Evolutionary conservation across 75 land plant genomes (phyloP).

Genomic region (Ceratopteris richardii): DNA sequence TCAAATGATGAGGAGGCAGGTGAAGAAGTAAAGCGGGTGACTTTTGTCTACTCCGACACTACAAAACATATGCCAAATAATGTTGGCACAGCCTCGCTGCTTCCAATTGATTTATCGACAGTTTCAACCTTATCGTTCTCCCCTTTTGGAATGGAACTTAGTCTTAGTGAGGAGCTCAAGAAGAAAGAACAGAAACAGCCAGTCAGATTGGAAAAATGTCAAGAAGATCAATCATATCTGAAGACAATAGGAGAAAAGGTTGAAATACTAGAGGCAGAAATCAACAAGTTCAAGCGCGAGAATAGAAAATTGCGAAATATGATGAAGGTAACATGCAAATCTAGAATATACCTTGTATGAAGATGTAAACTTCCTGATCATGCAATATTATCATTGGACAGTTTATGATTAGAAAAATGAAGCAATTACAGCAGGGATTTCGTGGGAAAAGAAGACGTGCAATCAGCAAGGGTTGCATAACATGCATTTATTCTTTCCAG

Average conservation of each 20-base stretch:
- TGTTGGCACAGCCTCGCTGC: too few relatives aligned
- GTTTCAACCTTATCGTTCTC: too few relatives aligned
- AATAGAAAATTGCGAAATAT: neutral
- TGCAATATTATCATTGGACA: neutral
- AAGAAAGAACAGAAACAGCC: too few relatives aligned
- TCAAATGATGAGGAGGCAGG: neutral
- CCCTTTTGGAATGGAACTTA: too few relatives aligned
- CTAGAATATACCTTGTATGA: neutral
- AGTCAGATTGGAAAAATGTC: neutral
- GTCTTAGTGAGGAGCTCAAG: too few relatives aligned
- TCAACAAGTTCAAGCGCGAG: constrained; percentile 3
- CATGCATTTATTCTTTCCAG: too few relatives aligned
- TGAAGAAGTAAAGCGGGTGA: neutral
- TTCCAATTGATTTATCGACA: too few relatives aligned
- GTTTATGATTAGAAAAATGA: constrained; percentile 3
- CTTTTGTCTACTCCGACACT: neutral
- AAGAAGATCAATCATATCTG: neutral
- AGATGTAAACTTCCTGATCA: neutral
- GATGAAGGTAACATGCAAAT: neutral
- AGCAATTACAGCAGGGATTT: neutral
- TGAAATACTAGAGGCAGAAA: neutral
- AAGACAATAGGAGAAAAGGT: neutral
- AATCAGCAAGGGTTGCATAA: too few relatives aligned
- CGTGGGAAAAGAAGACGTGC: neutral
- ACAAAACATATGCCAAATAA: neutral